Percentiles rank a stretch among this genome's conserved stretches.
These are phyloP conservation scores for Kregervanrija fluxuum DNA, from an alignment of 805 yeast genomes.

Conservation along the genomic window DNA sequence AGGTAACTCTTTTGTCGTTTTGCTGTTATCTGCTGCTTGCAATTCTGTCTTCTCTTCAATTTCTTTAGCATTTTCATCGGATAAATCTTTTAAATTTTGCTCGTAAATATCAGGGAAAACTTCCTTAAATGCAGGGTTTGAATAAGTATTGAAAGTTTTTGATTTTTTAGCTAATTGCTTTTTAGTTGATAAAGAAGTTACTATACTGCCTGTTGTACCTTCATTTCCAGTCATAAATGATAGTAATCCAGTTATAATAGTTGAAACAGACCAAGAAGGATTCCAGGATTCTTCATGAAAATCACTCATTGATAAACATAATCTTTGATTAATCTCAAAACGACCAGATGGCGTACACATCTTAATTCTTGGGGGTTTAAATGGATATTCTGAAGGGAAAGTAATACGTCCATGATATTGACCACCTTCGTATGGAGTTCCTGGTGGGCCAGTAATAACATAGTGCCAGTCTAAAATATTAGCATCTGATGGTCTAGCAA, in stretches of 20 bases:
- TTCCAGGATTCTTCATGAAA: conserved; percentile 95
- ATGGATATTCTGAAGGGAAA: conserved; percentile 83
- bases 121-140: conserved; percentile 47
- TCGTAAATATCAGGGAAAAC: conserved; percentile 66
- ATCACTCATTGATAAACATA: conserved; percentile 90
- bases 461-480: conserved; percentile 94
- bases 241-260: conserved; percentile 78
- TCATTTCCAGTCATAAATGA: conserved; percentile 92
- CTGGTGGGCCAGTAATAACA: conserved; percentile 85
- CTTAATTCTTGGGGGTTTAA: conserved; percentile 83
- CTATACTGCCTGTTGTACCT: conserved; percentile 74
- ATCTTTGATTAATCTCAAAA: conserved; percentile 69
- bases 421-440: conserved; percentile 79
- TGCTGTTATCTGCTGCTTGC: neutral
- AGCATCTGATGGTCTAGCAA: conserved; percentile 79
- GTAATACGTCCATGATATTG: conserved; percentile 85
- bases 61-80: conserved; percentile 7
- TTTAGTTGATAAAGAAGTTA: conserved; percentile 53
- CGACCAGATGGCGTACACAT: conserved; percentile 90
- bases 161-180: conserved; percentile 51
- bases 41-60: conserved; percentile 7
- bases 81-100: conserved; percentile 31
- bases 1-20: conserved; percentile 19
- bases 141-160: conserved; percentile 48
- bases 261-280: conserved; percentile 92